phyloP scores from a whole-genome alignment of 768 basidiomycete genomes.

The Imleria badia region DNA sequence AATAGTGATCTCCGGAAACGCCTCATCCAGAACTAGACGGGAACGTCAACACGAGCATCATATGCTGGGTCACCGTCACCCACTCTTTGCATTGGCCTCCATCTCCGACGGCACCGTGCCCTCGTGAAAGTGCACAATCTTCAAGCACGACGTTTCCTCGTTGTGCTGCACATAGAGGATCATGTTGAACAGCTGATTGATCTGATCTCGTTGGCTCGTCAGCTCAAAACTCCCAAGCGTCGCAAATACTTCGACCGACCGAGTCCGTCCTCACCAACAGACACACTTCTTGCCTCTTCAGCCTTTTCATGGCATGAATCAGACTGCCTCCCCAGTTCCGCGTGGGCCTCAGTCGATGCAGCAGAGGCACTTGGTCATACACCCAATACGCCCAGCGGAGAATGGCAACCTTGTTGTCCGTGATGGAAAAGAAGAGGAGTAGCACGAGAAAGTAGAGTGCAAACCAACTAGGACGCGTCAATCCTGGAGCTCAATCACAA shows the following conservation, averaged over 20 bases:
- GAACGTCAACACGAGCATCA: not conserved
- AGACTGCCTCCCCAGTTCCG: conserved; percentile 43
- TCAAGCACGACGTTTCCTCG: conserved; percentile 68
- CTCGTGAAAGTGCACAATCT: conserved; percentile 66
- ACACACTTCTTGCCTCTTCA: conserved; percentile 57
- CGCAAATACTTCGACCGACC: conserved; percentile 36
- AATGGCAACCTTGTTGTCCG: conserved; percentile 54
- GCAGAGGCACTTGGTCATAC: conserved; percentile 55
- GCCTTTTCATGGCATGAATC: conserved; percentile 42
- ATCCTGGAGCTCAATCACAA: not conserved
- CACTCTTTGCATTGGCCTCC: conserved; percentile 69
- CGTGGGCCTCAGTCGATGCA: conserved; percentile 43
- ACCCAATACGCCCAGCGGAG: conserved; percentile 59
- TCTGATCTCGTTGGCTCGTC: conserved; percentile 39
- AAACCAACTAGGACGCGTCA: conserved; percentile 50
- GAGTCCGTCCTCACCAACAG: conserved; percentile 65
- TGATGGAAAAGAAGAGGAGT: conserved; percentile 44
- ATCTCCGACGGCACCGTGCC: conserved; percentile 64
- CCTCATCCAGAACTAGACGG: conserved; percentile 52
- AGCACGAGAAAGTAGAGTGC: conserved; percentile 58
- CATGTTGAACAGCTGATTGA: conserved; percentile 63
- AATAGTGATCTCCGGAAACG: conserved; percentile 63
- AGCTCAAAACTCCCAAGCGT: not conserved
- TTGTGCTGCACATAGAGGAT: conserved; percentile 64
- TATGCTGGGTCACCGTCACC: conserved; percentile 5